These are phyloP conservation scores for Solanum peruvianum DNA, from an alignment of 257 asterid genomes.

Conservation along the genomic window DNA sequence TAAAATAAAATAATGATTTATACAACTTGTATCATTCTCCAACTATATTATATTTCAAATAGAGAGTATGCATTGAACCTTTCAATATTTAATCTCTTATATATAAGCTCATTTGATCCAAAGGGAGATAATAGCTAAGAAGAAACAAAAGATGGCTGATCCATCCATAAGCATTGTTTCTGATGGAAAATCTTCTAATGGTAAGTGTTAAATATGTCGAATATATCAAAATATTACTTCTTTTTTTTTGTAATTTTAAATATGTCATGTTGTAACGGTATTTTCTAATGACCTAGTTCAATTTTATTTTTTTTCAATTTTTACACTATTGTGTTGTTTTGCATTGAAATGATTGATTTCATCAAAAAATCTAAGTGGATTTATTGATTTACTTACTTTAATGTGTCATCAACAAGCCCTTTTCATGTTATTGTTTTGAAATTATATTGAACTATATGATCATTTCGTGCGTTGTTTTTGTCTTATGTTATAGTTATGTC, in stretches of 20 bases:
- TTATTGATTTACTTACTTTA: background rate
- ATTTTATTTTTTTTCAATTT: no score
- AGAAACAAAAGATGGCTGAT: background rate
- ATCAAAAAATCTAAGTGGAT: background rate
- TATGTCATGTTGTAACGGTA: background rate
- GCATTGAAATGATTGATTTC: background rate
- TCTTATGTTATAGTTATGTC: no score
- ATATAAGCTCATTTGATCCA: background rate
- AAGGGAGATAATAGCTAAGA: background rate
- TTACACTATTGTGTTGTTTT: background rate
- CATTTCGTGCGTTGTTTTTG: no score
- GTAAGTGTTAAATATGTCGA: background rate
- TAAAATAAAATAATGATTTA: no score
- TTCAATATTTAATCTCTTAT: background rate
- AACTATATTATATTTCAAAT: background rate
- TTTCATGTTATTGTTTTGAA: no score
- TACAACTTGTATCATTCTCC: background rate
- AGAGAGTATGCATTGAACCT: background rate
- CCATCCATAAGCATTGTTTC: background rate
- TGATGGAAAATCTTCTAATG: background rate
- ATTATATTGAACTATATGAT: no score
- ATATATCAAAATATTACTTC: no score
- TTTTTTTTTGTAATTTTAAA: no score
- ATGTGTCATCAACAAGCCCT: background rate
- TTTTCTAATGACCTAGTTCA: no score